These are phyloP conservation scores for Brettanomyces nanus DNA, from an alignment of 805 yeast species.

Conservation along the genomic window DNA sequence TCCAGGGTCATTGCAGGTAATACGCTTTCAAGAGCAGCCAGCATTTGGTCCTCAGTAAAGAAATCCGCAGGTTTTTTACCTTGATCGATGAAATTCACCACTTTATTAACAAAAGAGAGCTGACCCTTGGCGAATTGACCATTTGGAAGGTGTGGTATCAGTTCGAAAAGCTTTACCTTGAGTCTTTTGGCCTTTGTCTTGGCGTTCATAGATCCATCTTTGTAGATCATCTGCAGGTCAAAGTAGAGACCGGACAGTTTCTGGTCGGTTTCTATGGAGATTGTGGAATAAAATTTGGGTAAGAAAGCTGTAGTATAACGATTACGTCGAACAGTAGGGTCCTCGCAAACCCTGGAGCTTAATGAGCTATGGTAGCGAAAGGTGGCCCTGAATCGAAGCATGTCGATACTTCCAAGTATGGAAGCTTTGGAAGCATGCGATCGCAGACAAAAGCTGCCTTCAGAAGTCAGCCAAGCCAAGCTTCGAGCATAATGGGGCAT, in stretches of 20 bases:
- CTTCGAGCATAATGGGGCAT: too few species aligned
- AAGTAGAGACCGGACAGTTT: slow-evolving; percentile 2
- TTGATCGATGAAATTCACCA: slow-evolving; percentile 24
- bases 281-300: too few species aligned
- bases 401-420: too few species aligned
- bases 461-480: too few species aligned
- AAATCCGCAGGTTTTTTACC: slow-evolving; percentile 18
- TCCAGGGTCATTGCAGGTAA: slow-evolving; percentile 22
- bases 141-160: slow-evolving; percentile 14
- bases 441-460: too few species aligned
- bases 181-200: slow-evolving; percentile 20
- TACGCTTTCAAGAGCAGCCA: slow-evolving; percentile 16
- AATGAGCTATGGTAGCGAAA: too few species aligned
- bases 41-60: slow-evolving; percentile 16
- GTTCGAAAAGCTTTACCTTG: slow-evolving; percentile 13
- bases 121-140: slow-evolving; percentile 18
- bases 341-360: too few species aligned
- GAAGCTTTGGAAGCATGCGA: too few species aligned
- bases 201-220: slow-evolving; percentile 18
- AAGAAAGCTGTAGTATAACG: too few species aligned
- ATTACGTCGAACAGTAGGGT: too few species aligned
- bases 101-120: slow-evolving; percentile 21
- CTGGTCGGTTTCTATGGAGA: neutral
- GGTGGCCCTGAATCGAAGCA: too few species aligned
- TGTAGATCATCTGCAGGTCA: slow-evolving; percentile 20